A percentile compares a stretch with the other conserved stretches of the same genome.
These are phyloP conservation scores for Roridomyces roridus DNA, from an alignment of 768 basidiomycete genomes.

Conservation along the genomic window DNA sequence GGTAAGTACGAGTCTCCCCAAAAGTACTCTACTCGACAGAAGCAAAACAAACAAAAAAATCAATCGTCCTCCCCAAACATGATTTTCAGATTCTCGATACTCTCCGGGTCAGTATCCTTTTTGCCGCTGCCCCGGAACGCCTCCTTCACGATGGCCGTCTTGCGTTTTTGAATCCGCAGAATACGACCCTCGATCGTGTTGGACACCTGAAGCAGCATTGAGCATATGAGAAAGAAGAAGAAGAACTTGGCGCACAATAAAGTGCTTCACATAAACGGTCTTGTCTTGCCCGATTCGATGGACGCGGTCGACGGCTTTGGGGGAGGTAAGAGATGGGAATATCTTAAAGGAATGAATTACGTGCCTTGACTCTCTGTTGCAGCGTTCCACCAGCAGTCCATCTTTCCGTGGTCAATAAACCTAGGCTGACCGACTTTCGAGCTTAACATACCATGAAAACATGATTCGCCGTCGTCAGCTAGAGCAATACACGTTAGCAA, in stretches of 20 bases:
- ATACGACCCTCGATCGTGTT: slow-evolving; percentile 84
- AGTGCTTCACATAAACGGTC: slow-evolving; percentile 84
- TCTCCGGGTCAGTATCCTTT: slow-evolving; percentile 63
- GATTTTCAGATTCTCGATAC: slow-evolving; percentile 81
- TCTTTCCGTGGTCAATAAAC: slow-evolving; percentile 47
- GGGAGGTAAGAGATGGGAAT: not conserved
- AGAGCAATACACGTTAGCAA: not conserved
- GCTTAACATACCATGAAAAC: slow-evolving; percentile 77
- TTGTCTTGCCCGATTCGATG: slow-evolving; percentile 86
- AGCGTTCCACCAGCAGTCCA: slow-evolving; percentile 95
- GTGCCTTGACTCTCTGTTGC: slow-evolving; percentile 82
- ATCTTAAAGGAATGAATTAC: not conserved
- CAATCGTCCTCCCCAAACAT: slow-evolving; percentile 66
- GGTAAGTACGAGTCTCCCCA: too few relatives aligned
- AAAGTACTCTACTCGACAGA: too few relatives aligned
- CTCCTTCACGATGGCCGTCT: slow-evolving; percentile 86
- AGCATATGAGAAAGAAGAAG: not conserved
- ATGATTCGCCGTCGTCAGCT: slow-evolving; percentile 83
- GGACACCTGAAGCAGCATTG: slow-evolving; percentile 51
- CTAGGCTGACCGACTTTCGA: not conserved
- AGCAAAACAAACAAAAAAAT: too few relatives aligned
- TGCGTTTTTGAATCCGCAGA: slow-evolving; percentile 82
- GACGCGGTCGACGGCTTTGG: slow-evolving; percentile 80
- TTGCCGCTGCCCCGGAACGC: slow-evolving; percentile 68
- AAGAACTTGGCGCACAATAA: slow-evolving; percentile 62